Base-by-base conservation (phyloP, 176 grass and related monocot species). In the Carex littledalei region DNA sequence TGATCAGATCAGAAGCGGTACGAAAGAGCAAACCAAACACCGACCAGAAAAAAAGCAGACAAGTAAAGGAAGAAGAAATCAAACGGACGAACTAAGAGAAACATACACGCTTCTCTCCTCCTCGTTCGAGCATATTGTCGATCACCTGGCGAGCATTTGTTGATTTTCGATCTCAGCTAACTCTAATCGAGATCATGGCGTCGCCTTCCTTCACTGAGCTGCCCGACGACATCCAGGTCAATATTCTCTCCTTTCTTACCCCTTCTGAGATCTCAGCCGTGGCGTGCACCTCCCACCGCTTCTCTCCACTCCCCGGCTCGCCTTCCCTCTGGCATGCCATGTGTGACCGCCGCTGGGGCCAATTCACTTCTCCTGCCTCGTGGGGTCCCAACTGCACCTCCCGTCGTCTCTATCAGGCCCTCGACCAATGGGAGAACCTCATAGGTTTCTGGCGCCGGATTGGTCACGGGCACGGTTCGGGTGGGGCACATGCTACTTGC, bases 281-380 rank as follows among this genome's bases (percentile, higher is more conserved):
- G 17, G 87, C 78, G 12, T 89, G 84, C 84, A 89, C 87, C 67
- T 89, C 87, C 77, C 87, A 78, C n/a, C 83, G 84, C 77, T 89
- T 89, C 77, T 78, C 87, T 34, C 24, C 87, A 22, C 65, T 89
- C 10, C 85, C 84, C 24, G 29, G 76, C 43, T 79, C 58, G 29
- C 26, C 87, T 8, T 64, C 78, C 2, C 83, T 89, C 56, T 89
- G 84, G 87, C 29, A 83, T 57, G 84, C 78, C 87, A 89, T 89
- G 87, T 89, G 84, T 63, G 56, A 89, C 1, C 87, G 87, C 5
- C 87, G 87, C 18, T 89, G 87, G 87, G 87, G 87, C 24, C 49
- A 45, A 13, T 78, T 86, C 8, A 78, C 84, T 10, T 63, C 55
- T 65, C 55, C 67, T 62, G 18, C 41, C 17, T 49, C 71, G 3